Conservation (phyloP, 2,329 filamentous ascomycete species). For the Aspergillus flavus region DNA sequence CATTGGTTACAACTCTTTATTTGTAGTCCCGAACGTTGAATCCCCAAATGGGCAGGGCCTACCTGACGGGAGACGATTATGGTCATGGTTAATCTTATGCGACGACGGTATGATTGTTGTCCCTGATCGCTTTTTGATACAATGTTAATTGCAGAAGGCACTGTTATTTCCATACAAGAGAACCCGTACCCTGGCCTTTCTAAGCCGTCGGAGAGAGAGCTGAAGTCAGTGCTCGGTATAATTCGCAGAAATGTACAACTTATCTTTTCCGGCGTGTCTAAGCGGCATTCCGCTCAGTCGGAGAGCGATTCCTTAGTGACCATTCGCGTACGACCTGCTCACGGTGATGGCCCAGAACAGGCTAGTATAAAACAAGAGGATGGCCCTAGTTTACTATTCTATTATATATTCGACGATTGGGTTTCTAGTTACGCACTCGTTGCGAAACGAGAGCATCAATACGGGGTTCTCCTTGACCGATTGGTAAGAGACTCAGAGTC, state of each 20-base stretch:
- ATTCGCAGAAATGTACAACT: constrained; percentile 61
- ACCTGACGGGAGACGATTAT: constrained; percentile 59
- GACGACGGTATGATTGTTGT: constrained; percentile 56
- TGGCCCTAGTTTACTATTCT: constrained; percentile 64
- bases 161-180: constrained; percentile 71
- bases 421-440: constrained; percentile 64
- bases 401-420: constrained; percentile 71
- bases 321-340: constrained; percentile 45
- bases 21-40: constrained; percentile 50
- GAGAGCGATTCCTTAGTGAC: constrained; percentile 56
- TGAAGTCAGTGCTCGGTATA: constrained; percentile 33
- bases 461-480: constrained; percentile 51
- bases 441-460: constrained; percentile 57
- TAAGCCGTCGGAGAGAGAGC: constrained; percentile 31
- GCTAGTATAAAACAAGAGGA: constrained; percentile 50
- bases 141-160: constrained; percentile 50
- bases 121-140: neutral
- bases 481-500: constrained; percentile 43
- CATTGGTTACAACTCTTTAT: constrained; percentile 67
- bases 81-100: constrained; percentile 73
- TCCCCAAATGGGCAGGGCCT: constrained; percentile 36
- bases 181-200: constrained; percentile 54
- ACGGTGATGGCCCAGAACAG: constrained; percentile 32
- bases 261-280: constrained; percentile 64
- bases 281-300: constrained; percentile 49